A percentile compares a stretch with the other conserved stretches of the same genome.
Conservation (phyloP, 176 grass and related monocot species). For the Raddia guianensis region DNA sequence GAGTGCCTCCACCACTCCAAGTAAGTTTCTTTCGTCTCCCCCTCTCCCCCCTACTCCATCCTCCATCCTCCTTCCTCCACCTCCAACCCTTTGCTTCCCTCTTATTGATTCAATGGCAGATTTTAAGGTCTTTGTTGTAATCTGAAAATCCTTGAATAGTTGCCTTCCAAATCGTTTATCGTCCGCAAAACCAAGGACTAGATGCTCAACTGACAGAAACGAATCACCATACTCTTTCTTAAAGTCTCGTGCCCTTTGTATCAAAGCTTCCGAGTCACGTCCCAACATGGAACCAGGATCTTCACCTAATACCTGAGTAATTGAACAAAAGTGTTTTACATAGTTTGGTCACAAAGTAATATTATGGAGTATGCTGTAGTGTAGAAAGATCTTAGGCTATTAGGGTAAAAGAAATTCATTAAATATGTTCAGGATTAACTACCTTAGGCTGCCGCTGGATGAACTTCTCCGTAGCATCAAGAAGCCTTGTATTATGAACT, state of each 20-base stretch:
- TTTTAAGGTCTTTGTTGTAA: conserved; percentile 73
- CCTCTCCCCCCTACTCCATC: background rate
- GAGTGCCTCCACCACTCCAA: conserved; percentile 99
- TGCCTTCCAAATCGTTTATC: conserved; percentile 93
- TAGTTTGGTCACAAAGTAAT: background rate
- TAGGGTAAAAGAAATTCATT: background rate
- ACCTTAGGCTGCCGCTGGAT: conserved; percentile 98
- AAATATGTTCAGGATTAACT: conserved; percentile 6
- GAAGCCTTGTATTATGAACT: conserved; percentile 91
- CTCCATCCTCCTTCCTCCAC: too few relatives aligned
- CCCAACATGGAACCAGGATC: conserved; percentile 91
- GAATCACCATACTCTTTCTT: conserved; percentile 95
- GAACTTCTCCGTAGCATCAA: conserved; percentile 84
- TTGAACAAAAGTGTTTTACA: background rate
- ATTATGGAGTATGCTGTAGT: background rate
- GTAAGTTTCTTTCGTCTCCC: conserved; percentile 46
- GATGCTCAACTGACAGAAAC: conserved; percentile 92
- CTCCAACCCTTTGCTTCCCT: conserved; percentile 64
- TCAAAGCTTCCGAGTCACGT: conserved; percentile 84
- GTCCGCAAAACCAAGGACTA: conserved; percentile 84
- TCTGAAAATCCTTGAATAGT: conserved; percentile 90
- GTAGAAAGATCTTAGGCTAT: background rate
- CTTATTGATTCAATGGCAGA: conserved; percentile 81
- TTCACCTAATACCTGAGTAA: conserved; percentile 83
- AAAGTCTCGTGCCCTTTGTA: conserved; percentile 83